Evolutionary conservation across 805 yeast species (phyloP).

Genomic region (Yamadazyma laniorum): DNA sequence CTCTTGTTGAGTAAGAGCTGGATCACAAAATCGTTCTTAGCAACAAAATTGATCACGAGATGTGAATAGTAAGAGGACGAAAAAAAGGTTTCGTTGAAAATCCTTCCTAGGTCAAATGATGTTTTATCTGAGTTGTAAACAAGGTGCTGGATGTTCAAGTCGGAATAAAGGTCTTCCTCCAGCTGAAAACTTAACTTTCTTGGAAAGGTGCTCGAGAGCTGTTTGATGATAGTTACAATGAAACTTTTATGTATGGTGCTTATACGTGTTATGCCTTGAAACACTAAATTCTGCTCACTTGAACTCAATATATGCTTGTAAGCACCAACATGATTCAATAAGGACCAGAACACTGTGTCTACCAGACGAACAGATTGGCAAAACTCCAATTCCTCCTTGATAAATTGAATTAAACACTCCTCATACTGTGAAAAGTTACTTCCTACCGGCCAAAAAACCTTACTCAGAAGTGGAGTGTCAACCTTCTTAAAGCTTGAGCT

Average conservation of each 20-base stretch:
- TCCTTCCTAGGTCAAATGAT: constrained; percentile 4
- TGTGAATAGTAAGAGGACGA: constrained; percentile 3
- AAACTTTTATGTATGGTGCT: constrained; percentile 24
- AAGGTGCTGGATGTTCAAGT: constrained; percentile 9
- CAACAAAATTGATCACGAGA: constrained; percentile 2
- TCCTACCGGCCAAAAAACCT: background rate
- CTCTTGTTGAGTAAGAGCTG: constrained; percentile 4
- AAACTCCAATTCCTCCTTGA: constrained; percentile 18
- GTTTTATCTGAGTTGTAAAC: constrained; percentile 10
- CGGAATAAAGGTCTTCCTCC: constrained; percentile 5
- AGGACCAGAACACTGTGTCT: constrained; percentile 29
- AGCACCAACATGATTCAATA: constrained; percentile 25
- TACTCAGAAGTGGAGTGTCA: constrained; percentile 33
- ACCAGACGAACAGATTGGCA: constrained; percentile 25
- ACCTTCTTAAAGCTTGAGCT: constrained; percentile 22
- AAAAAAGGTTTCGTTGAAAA: constrained; percentile 8
- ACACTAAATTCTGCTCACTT: constrained; percentile 37
- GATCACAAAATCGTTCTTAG: constrained; percentile 4
- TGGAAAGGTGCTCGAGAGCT: constrained; percentile 2
- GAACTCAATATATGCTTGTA: constrained; percentile 28
- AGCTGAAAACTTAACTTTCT: background rate
- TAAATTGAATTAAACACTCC: constrained; percentile 6
- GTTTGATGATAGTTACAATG: constrained; percentile 8
- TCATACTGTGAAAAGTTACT: constrained; percentile 15
- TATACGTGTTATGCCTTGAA: constrained; percentile 44